Evolutionary conservation across 192 early-diverging fungal species (phyloP).

Genomic region (Neocallimastix lanati): DNA sequence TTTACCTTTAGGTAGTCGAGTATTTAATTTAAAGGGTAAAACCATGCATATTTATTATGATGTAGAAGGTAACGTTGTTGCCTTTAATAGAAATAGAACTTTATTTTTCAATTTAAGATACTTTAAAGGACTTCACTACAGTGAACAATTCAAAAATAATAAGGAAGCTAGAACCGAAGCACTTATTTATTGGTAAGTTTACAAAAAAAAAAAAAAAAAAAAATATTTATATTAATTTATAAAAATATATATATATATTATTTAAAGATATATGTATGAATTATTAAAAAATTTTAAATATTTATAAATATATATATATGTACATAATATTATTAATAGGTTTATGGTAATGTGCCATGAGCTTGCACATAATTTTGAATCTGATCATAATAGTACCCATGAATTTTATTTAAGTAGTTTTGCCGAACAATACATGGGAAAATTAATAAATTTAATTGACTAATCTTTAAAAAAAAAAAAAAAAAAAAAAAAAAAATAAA

Average conservation of each 20-base stretch:
- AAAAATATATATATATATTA: too few species aligned
- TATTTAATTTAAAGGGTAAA: conserved; percentile 38
- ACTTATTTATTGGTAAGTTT: background rate
- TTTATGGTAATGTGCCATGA: conserved; percentile 72
- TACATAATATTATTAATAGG: conserved; percentile 37
- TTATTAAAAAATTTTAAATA: too few species aligned
- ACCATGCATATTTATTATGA: conserved; percentile 67
- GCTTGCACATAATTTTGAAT: conserved; percentile 54
- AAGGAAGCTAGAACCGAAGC: background rate
- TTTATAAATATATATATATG: too few species aligned
- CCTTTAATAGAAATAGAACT: conserved; percentile 54
- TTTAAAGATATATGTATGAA: too few species aligned
- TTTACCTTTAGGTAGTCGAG: conserved; percentile 11
- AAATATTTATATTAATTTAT: too few species aligned
- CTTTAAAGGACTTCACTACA: conserved; percentile 49
- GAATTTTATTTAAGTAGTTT: too few species aligned
- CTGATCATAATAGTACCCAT: too few species aligned
- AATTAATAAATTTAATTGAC: too few species aligned
- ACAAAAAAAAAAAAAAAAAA: background rate
- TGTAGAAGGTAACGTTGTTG: conserved; percentile 41
- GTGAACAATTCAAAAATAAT: background rate
- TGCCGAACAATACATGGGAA: too few species aligned
- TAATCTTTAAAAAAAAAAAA: too few species aligned
- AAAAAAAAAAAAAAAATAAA: too few species aligned
- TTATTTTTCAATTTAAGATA: conserved; percentile 73